Evolutionary conservation across 192 early-diverging fungal genomes (phyloP).

Genomic region (Dimargaris xerosporica): DNA sequence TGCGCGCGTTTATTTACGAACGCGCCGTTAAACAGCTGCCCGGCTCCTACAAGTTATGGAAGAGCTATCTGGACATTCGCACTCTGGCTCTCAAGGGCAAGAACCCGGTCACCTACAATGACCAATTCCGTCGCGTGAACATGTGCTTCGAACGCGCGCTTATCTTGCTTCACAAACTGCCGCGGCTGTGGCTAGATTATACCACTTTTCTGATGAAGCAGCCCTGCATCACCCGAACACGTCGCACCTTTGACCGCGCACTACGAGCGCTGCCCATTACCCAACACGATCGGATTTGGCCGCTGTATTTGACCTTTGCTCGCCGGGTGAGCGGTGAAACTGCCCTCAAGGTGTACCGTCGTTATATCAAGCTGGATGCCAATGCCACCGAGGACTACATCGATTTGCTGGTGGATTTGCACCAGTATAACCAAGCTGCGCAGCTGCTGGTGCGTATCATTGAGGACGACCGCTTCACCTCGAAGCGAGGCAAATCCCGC

Average conservation of each 20-base stretch:
- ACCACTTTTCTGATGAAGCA: constrained; percentile 49
- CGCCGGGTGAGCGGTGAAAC: constrained; percentile 63
- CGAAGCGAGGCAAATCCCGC: constrained; percentile 45
- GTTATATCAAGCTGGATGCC: constrained; percentile 80
- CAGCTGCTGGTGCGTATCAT: constrained; percentile 50
- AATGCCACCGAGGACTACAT: constrained; percentile 60
- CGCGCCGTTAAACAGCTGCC: constrained; percentile 77
- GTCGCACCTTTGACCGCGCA: constrained; percentile 84
- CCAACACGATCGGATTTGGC: constrained; percentile 86
- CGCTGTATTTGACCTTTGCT: constrained; percentile 67
- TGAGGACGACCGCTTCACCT: constrained; percentile 53
- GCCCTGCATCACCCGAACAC: constrained; percentile 45
- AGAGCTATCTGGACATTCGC: constrained; percentile 63
- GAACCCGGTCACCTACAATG: constrained; percentile 35
- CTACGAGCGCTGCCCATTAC: constrained; percentile 80
- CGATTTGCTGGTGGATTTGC: constrained; percentile 44
- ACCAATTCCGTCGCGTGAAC: constrained; percentile 49
- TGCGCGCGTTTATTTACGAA: constrained; percentile 61
- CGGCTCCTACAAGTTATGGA: constrained; percentile 95
- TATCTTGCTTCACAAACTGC: constrained; percentile 91
- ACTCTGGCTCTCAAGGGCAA: constrained; percentile 22
- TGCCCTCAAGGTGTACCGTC: constrained; percentile 56
- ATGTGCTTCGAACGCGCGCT: constrained; percentile 75
- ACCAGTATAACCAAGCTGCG: constrained; percentile 65
- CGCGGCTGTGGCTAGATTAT: constrained; percentile 82